A percentile compares a stretch with the other conserved stretches of the same genome.
Evolutionary conservation across 2,329 filamentous ascomycete genomes (phyloP).

Genomic region (Aspergillus transmontanensis): DNA sequence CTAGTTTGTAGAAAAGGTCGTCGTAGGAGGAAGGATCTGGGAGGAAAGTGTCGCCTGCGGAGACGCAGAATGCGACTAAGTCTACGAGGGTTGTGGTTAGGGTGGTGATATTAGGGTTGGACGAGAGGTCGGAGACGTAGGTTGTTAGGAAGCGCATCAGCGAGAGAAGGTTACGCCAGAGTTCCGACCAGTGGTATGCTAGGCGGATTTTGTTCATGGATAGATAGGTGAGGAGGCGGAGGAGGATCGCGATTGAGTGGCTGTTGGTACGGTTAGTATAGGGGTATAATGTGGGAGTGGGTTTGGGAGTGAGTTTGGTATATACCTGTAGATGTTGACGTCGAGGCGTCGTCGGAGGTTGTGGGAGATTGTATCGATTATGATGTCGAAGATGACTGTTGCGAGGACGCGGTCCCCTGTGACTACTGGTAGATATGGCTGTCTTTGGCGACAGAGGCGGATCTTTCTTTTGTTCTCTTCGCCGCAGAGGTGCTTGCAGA

Average conservation of each 20-base stretch:
- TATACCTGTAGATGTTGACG: slow-evolving; percentile 74
- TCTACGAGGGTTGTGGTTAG: slow-evolving; percentile 79
- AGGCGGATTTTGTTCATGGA: slow-evolving; percentile 80
- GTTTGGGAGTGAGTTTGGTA: background rate
- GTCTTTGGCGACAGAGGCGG: slow-evolving; percentile 84
- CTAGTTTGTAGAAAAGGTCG: slow-evolving; percentile 97
- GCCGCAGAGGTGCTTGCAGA: slow-evolving; percentile 83
- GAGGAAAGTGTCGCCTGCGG: slow-evolving; percentile 85
- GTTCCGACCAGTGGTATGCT: slow-evolving; percentile 89
- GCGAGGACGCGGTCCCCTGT: slow-evolving; percentile 73
- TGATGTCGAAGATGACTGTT: slow-evolving; percentile 77
- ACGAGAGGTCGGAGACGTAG: slow-evolving; percentile 77
- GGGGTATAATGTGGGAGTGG: background rate
- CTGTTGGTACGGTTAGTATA: slow-evolving; percentile 29
- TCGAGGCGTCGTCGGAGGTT: slow-evolving; percentile 86
- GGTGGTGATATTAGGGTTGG: slow-evolving; percentile 67
- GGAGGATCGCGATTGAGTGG: slow-evolving; percentile 76
- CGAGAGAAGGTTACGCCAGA: slow-evolving; percentile 86
- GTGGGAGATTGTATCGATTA: slow-evolving; percentile 90
- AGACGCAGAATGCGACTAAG: slow-evolving; percentile 79
- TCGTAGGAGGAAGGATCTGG: slow-evolving; percentile 87
- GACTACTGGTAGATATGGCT: slow-evolving; percentile 78
- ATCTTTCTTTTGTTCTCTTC: slow-evolving; percentile 74
- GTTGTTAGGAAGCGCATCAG: slow-evolving; percentile 88
- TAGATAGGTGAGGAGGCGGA: slow-evolving; percentile 81